phyloP scores from a whole-genome alignment of 2,329 filamentous ascomycete species.

The Pyrenophora graminea region DNA sequence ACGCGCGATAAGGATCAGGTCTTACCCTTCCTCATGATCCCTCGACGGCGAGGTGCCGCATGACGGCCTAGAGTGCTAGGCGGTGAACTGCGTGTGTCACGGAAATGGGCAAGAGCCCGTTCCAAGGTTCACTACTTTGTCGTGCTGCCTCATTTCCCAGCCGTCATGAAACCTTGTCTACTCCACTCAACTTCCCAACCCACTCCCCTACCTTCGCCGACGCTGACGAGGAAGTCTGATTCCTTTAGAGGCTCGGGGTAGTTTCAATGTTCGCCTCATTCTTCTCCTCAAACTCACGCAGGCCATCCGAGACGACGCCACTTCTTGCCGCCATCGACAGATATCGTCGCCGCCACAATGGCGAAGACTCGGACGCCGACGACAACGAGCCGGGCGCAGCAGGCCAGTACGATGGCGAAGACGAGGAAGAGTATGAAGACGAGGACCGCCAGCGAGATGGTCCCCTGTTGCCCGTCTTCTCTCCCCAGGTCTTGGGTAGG shows the following conservation, averaged over 20 bases:
- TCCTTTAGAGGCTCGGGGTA: slow-evolving; percentile 19
- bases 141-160: slow-evolving; percentile 12
- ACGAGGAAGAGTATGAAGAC: slow-evolving; percentile 34
- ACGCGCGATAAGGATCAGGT: slow-evolving; percentile 13
- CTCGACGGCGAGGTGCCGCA: slow-evolving; percentile 12
- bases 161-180: slow-evolving; percentile 15
- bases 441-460: slow-evolving; percentile 36
- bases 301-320: slow-evolving; percentile 42
- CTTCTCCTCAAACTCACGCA: slow-evolving; percentile 37
- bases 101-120: slow-evolving; percentile 15
- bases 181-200: slow-evolving; percentile 7
- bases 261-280: slow-evolving; percentile 47
- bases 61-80: slow-evolving; percentile 12
- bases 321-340: slow-evolving; percentile 39
- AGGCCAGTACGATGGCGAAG: slow-evolving; percentile 35
- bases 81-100: slow-evolving; percentile 13
- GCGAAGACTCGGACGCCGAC: slow-evolving; percentile 26
- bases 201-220: slow-evolving; percentile 12
- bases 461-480: slow-evolving; percentile 49
- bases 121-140: slow-evolving; percentile 8
- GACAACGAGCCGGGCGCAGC: slow-evolving; percentile 25
- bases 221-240: slow-evolving; percentile 13
- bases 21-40: slow-evolving; percentile 10
- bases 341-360: slow-evolving; percentile 35
- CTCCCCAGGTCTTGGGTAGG: slow-evolving; percentile 44